A percentile compares a stretch with the other conserved stretches of the same genome.
Conservation (phyloP, 2,329 filamentous ascomycete genomes). For the Colletotrichum sp. region DNA sequence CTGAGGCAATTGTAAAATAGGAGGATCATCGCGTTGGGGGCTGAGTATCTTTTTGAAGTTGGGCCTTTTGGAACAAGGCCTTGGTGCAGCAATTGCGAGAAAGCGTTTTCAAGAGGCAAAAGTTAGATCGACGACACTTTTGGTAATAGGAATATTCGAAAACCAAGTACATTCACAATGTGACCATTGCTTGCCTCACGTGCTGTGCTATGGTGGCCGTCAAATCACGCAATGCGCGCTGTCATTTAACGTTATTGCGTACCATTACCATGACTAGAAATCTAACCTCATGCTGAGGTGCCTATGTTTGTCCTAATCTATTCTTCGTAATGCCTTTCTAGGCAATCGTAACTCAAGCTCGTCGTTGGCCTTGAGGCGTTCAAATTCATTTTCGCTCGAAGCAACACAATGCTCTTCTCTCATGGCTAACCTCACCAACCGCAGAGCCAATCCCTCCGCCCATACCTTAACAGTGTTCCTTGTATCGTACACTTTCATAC, state of each 20-base stretch:
- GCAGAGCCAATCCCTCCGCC: not conserved
- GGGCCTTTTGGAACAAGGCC: not conserved
- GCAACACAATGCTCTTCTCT: not conserved
- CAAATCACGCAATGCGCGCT: not conserved
- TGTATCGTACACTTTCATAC: not conserved
- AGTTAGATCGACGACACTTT: not conserved
- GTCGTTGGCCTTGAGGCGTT: not conserved
- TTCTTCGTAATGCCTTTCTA: not conserved
- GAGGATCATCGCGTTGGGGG: not conserved
- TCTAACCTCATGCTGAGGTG: not conserved
- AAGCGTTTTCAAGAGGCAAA: not conserved
- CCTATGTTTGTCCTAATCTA: not conserved
- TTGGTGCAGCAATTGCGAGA: not conserved
- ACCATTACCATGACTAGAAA: not conserved
- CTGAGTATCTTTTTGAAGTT: not conserved
- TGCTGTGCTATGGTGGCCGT: not conserved
- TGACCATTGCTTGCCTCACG: not conserved
- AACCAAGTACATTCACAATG: not conserved
- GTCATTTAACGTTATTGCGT: not conserved
- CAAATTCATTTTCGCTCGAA: not conserved
- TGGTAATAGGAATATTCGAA: not conserved
- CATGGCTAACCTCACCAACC: not conserved
- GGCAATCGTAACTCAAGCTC: not conserved
- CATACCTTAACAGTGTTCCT: not conserved
- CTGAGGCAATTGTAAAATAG: constrained; percentile 23